Percentiles rank a stretch among this genome's conserved stretches.
phyloP scores from a whole-genome alignment of 306 rosid species.

The Calophaca sinica region DNA sequence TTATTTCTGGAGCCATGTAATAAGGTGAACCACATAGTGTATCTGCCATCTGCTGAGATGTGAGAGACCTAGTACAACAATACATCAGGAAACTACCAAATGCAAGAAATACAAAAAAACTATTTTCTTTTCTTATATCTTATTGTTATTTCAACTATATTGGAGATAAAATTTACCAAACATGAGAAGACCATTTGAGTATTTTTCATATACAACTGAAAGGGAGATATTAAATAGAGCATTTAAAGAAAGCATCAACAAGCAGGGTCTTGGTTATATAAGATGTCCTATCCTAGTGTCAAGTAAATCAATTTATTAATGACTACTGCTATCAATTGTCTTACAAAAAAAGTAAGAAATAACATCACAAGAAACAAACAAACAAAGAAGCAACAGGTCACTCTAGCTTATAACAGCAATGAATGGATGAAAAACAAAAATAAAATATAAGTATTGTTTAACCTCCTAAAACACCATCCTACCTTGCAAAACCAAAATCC shows the following conservation, averaged over 20 bases:
- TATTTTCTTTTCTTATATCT: background rate
- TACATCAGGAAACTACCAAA: slow-evolving; percentile 43
- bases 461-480: slow-evolving; percentile 26
- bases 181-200: slow-evolving; percentile 18
- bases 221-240: slow-evolving; percentile 9
- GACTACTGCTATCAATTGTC: background rate
- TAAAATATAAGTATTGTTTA: background rate
- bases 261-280: no score
- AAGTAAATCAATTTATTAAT: no score
- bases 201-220: slow-evolving; percentile 25
- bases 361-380: background rate
- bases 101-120: slow-evolving; percentile 7
- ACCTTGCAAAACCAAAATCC: slow-evolving; percentile 99
- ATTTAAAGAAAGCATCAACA: background rate
- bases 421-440: background rate
- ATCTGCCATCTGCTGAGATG: slow-evolving; percentile 77
- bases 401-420: slow-evolving; percentile 38
- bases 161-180: slow-evolving; percentile 34
- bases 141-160: slow-evolving; percentile 12
- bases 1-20: slow-evolving; percentile 99
- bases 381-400: background rate
- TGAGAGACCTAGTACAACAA: slow-evolving; percentile 73
- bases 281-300: no score
- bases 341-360: slow-evolving; percentile 22
- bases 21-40: slow-evolving; percentile 95